These are phyloP conservation scores for Eremochloa ophiuroides DNA, from an alignment of 176 grass and related monocot species.

Conservation along the genomic window DNA sequence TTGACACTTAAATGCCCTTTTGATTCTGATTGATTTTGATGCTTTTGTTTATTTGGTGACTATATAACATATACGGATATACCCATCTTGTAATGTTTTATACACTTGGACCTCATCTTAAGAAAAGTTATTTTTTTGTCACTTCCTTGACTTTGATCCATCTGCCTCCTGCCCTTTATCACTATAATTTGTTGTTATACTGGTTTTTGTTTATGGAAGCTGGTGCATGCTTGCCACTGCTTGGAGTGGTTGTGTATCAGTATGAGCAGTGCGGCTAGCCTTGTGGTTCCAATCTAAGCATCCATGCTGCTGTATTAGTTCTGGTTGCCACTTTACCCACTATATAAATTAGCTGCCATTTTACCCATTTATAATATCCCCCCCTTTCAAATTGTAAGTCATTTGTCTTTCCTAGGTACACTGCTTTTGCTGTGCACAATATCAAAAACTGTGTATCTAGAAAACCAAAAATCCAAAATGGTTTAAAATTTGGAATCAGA, in stretches of 20 bases:
- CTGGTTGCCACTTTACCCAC: neutral
- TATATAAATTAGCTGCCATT: neutral
- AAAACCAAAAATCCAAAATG: neutral
- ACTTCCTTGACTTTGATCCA: neutral
- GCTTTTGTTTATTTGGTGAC: neutral
- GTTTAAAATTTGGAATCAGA: neutral
- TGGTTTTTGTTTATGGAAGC: neutral
- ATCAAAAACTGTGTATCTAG: neutral
- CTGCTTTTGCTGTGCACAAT: neutral
- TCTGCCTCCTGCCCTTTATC: neutral
- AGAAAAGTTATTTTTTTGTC: neutral
- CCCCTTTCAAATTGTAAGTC: neutral
- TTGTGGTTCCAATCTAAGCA: neutral
- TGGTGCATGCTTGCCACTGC: neutral
- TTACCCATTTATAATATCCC: neutral
- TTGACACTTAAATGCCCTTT: neutral
- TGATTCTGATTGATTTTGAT: neutral
- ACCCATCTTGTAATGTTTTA: neutral
- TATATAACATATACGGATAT: neutral
- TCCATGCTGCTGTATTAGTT: neutral
- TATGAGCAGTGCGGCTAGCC: neutral
- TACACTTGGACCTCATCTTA: neutral
- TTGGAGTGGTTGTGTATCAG: neutral
- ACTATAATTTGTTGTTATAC: neutral
- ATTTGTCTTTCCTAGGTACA: neutral